A percentile compares a stretch with the other conserved stretches of the same genome.
Evolutionary conservation across 1,139 yeast species (phyloP).

Genomic region (Sugiyamaella pinicola): DNA sequence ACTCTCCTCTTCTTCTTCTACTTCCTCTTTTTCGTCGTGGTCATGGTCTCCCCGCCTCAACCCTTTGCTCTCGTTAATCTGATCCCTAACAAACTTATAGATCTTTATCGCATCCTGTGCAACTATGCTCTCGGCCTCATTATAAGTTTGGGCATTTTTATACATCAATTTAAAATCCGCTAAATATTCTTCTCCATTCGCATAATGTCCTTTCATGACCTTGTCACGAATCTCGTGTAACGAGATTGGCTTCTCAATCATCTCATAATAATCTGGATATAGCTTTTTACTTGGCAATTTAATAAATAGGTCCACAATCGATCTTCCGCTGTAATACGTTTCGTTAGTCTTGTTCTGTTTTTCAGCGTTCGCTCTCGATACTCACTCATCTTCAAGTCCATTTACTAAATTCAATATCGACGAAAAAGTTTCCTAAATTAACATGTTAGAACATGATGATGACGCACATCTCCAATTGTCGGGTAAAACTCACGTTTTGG

Average conservation of each 20-base stretch:
- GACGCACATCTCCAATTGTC: background rate
- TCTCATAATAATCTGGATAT: slow-evolving; percentile 78
- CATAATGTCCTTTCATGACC: slow-evolving; percentile 55
- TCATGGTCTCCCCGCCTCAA: background rate
- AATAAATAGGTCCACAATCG: slow-evolving; percentile 56
- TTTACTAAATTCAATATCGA: slow-evolving; percentile 17
- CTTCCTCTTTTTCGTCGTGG: slow-evolving; percentile 40
- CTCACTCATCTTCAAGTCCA: slow-evolving; percentile 24
- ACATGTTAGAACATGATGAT: background rate
- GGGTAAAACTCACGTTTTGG: slow-evolving; percentile 4
- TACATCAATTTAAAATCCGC: slow-evolving; percentile 74
- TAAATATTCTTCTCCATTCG: slow-evolving; percentile 56
- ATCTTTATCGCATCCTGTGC: slow-evolving; percentile 67
- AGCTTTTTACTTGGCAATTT: slow-evolving; percentile 71
- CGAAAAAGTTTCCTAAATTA: slow-evolving; percentile 1
- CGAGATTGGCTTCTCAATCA: slow-evolving; percentile 66
- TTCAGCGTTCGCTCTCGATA: no score
- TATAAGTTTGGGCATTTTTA: slow-evolving; percentile 73
- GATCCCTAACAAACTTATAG: slow-evolving; percentile 52
- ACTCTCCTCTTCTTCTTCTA: slow-evolving; percentile 5
- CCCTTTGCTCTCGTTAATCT: slow-evolving; percentile 31
- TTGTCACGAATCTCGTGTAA: slow-evolving; percentile 65
- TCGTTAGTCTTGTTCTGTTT: background rate
- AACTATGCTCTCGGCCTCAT: slow-evolving; percentile 80
- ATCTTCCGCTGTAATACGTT: slow-evolving; percentile 24